A percentile compares a stretch with the other conserved stretches of the same genome.
Conservation (phyloP, 2,329 filamentous ascomycete species). For the Phoma sp. region DNA sequence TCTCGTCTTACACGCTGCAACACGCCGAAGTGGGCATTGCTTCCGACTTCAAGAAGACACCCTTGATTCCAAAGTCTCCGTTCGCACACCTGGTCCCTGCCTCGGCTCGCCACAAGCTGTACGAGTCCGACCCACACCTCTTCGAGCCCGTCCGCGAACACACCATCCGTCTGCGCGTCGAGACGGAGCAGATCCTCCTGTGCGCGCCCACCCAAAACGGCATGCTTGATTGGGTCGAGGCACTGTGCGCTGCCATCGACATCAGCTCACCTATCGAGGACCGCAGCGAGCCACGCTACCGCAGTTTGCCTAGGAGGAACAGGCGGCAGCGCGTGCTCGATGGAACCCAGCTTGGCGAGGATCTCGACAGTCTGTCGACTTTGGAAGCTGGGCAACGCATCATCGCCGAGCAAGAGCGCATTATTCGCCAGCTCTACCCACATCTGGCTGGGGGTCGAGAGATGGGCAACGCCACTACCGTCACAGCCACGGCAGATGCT, state of each 20-base stretch:
- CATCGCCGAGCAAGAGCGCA: conserved; percentile 56
- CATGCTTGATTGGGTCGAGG: conserved; percentile 73
- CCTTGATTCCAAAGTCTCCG: conserved; percentile 52
- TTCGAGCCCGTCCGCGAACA: conserved; percentile 59
- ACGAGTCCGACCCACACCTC: conserved; percentile 54
- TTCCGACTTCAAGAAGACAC: conserved; percentile 70
- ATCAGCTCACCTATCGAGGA: conserved; percentile 74
- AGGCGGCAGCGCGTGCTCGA: conserved; percentile 48
- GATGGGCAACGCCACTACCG: conserved; percentile 16
- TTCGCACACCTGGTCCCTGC: conserved; percentile 55
- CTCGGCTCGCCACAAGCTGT: conserved; percentile 48
- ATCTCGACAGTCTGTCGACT: conserved; percentile 41
- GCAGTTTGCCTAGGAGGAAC: conserved; percentile 55
- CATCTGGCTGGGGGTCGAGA: conserved; percentile 41
- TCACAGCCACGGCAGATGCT: conserved; percentile 29
- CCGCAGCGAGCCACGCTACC: conserved; percentile 57
- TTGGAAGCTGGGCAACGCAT: conserved; percentile 46
- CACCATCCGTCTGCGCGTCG: conserved; percentile 73
- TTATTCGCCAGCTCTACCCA: conserved; percentile 56
- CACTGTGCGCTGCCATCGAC: conserved; percentile 72
- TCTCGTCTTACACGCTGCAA: conserved; percentile 73
- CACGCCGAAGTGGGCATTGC: conserved; percentile 79
- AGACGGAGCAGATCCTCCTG: conserved; percentile 76
- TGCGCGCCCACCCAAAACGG: conserved; percentile 69
- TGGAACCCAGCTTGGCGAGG: conserved; percentile 34